Base-by-base conservation (phyloP, 495 filamentous ascomycete genomes). In the Ascobolus immersus region DNA sequence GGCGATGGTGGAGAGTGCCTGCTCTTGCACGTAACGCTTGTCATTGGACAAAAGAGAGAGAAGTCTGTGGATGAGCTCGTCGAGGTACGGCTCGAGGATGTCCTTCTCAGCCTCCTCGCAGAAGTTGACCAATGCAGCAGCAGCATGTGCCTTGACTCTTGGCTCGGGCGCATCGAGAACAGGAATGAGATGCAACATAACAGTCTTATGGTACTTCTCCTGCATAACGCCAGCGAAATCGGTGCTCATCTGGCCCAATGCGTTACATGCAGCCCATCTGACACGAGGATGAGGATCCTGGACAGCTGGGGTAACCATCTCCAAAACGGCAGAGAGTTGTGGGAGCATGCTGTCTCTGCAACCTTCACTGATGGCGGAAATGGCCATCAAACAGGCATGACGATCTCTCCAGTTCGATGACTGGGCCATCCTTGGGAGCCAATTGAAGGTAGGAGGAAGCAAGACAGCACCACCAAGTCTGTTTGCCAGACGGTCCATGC, bases 201-300 rank as follows among this genome's bases (percentile, higher is more conserved):
- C 79, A 24, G 70, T 58, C 28, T 71, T 62, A 45, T 89, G 82
- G 53, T 84, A 90, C 44, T 92, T 84, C 44, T 82, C 73, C 52
- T 99, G 89, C 89, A 99, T 94, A 9, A 77, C 91, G 2, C 81
- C 84, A 20, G 89, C 86, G 51, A 99, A 99, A 52, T 99, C 89
- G 7, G 89, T 99, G 54, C 89, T 94, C 89, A 99, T 99, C 52
- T 99, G 89, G 10, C 89, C 89, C 17, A 99, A 60, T n/a, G 89
- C 89, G 50, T 99, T 94, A 58, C 89, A 99, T 22, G 82, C 89
- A 20, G 89, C 89, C 69, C 89, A 99, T 35, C 86, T 74, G 31
- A 99, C 89, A 38, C 89, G 76, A 14, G 89, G 79, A 49, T 94
- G 89, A 25, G 73, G 61, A 42, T 94, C 82, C 39, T 71, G 69